Conservation (phyloP, 768 basidiomycete genomes). For the Clitopilus passeckerianus region DNA sequence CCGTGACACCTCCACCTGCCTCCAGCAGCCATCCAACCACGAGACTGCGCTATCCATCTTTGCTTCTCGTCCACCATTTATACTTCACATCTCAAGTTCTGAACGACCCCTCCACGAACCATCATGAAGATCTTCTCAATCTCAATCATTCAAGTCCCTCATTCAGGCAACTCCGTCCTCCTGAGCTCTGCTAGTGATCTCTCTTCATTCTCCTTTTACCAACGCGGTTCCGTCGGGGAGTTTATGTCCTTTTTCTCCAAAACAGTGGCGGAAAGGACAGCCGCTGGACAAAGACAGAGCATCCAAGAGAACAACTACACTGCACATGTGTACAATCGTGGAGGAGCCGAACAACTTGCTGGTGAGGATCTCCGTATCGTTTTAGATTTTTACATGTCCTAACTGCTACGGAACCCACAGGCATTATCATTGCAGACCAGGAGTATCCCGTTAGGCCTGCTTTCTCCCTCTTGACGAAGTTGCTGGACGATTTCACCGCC, state of each 20-base stretch:
- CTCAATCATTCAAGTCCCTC: constrained; percentile 65
- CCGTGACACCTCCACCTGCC: too few relatives aligned
- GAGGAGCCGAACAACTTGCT: constrained; percentile 79
- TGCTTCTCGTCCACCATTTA: too few relatives aligned
- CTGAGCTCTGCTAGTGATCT: constrained; percentile 75
- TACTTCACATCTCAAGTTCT: background rate
- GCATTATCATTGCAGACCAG: constrained; percentile 88
- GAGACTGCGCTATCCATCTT: too few relatives aligned
- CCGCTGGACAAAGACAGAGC: constrained; percentile 85
- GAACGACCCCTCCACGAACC: background rate
- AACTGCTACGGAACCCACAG: constrained; percentile 30
- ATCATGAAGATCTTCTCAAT: constrained; percentile 86
- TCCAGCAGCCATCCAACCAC: too few relatives aligned
- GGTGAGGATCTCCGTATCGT: constrained; percentile 40
- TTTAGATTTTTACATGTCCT: background rate
- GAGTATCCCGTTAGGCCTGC: constrained; percentile 97
- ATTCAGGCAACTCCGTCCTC: constrained; percentile 55
- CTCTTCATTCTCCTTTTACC: constrained; percentile 92
- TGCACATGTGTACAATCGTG: constrained; percentile 90
- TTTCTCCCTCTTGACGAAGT: constrained; percentile 89
- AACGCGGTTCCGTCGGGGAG: constrained; percentile 80
- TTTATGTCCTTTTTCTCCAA: constrained; percentile 93
- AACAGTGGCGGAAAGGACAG: constrained; percentile 88
- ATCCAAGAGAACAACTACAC: constrained; percentile 92
- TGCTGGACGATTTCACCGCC: constrained; percentile 87